A percentile compares a stretch with the other conserved stretches of the same genome.
phyloP scores from a whole-genome alignment of 31 red algal species.

The Bonnemaisonia californica region DNA sequence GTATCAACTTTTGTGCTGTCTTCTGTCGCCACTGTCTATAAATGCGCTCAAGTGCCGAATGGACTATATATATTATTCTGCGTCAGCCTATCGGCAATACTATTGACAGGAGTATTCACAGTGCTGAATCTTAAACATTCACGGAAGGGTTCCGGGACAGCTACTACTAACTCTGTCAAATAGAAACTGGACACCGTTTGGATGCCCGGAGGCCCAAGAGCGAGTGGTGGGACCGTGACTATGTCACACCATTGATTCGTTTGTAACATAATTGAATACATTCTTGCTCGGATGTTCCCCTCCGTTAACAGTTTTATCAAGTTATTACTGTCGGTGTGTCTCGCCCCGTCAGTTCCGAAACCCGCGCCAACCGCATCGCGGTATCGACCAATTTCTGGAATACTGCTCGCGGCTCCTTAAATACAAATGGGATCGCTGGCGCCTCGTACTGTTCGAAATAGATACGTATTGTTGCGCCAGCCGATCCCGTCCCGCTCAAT shows the following conservation, averaged over 20 bases:
- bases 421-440: not conserved
- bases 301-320: not conserved
- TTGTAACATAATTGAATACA: too few species aligned
- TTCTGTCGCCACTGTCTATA: slow-evolving; percentile 30
- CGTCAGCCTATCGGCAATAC: slow-evolving; percentile 14
- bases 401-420: slow-evolving; percentile 24
- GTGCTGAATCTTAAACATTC: slow-evolving; percentile 54
- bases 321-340: slow-evolving; percentile 57
- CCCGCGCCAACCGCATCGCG: slow-evolving; percentile 30
- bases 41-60: slow-evolving; percentile 45
- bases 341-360: slow-evolving; percentile 63
- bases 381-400: slow-evolving; percentile 35
- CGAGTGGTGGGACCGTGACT: too few species aligned
- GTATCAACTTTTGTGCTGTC: slow-evolving; percentile 26
- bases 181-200: too few species aligned
- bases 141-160: slow-evolving; percentile 37
- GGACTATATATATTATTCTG: slow-evolving; percentile 32
- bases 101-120: slow-evolving; percentile 29
- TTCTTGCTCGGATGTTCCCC: not conserved
- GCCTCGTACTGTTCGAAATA: slow-evolving; percentile 77
- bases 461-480: slow-evolving; percentile 80
- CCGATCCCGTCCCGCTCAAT: slow-evolving; percentile 69
- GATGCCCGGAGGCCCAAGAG: not conserved
- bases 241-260: too few species aligned
- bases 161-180: too few species aligned